These are phyloP conservation scores for Neurospora intermedia DNA, from an alignment of 495 filamentous ascomycete species.

Conservation along the genomic window DNA sequence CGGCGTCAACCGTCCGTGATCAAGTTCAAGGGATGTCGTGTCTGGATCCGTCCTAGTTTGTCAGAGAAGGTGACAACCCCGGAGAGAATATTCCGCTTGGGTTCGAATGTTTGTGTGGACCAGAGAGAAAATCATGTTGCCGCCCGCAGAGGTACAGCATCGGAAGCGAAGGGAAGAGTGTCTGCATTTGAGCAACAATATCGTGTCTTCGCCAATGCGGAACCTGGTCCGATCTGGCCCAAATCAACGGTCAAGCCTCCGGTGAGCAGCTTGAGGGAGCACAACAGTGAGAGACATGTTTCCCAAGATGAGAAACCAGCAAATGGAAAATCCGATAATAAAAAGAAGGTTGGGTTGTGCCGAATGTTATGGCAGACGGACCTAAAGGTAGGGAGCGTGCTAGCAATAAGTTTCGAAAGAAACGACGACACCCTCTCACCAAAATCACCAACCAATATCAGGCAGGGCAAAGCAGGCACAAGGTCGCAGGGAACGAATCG, in stretches of 20 bases:
- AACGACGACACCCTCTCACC: conserved; percentile 2
- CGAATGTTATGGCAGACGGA: neutral
- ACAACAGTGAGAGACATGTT: neutral
- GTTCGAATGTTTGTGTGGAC: neutral
- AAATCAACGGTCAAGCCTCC: neutral
- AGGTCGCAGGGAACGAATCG: neutral
- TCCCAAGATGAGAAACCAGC: neutral
- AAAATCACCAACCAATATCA: neutral
- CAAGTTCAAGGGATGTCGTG: neutral
- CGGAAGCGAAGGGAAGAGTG: neutral
- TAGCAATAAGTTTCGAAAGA: neutral
- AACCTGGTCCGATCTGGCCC: neutral
- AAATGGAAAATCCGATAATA: neutral
- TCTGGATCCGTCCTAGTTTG: neutral
- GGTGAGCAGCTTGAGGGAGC: neutral
- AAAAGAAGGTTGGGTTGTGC: neutral
- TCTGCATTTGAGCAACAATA: neutral
- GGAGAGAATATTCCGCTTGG: neutral
- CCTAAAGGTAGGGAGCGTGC: neutral
- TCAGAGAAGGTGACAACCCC: neutral
- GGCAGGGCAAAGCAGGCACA: neutral
- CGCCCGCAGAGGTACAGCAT: neutral
- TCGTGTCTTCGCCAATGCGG: neutral
- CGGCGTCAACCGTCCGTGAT: neutral
- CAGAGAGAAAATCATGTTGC: neutral